Evolutionary conservation across 306 rosid genomes (phyloP).

Genomic region (Casuarina equisetifolia): DNA sequence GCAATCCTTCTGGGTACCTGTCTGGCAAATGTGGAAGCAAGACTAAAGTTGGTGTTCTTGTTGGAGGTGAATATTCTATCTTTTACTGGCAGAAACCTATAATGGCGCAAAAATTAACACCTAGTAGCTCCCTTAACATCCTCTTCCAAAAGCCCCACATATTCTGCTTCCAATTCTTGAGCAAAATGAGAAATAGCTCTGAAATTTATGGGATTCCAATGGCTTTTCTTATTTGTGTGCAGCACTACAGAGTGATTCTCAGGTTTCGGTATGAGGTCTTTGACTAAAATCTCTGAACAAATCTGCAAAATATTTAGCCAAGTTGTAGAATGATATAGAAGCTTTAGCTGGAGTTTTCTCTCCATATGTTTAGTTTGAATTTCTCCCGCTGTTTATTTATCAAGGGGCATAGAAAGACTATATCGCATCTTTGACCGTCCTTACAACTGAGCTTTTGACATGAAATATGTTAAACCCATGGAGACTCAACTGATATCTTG

Average conservation of each 20-base stretch:
- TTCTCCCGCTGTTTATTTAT: not conserved
- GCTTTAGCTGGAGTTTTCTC: not conserved
- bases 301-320: not conserved
- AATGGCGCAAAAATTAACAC: not conserved
- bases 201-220: not conserved
- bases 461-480: not conserved
- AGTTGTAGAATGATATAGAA: not conserved
- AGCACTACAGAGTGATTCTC: not conserved
- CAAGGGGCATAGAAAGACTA: not conserved
- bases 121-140: not conserved
- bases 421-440: not conserved
- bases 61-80: slow-evolving; percentile 60
- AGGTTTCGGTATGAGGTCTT: not conserved
- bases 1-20: slow-evolving; percentile 44
- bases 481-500: not conserved
- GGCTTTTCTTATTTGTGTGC: not conserved
- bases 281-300: not conserved
- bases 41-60: slow-evolving; percentile 43
- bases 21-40: slow-evolving; percentile 54
- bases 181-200: not conserved
- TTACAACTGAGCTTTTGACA: not conserved
- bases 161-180: not conserved
- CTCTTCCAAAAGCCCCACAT: not conserved
- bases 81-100: not conserved
- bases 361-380: not conserved